Base-by-base conservation (phyloP, 768 basidiomycete genomes). In the Hortiboletus flavorubellus region DNA sequence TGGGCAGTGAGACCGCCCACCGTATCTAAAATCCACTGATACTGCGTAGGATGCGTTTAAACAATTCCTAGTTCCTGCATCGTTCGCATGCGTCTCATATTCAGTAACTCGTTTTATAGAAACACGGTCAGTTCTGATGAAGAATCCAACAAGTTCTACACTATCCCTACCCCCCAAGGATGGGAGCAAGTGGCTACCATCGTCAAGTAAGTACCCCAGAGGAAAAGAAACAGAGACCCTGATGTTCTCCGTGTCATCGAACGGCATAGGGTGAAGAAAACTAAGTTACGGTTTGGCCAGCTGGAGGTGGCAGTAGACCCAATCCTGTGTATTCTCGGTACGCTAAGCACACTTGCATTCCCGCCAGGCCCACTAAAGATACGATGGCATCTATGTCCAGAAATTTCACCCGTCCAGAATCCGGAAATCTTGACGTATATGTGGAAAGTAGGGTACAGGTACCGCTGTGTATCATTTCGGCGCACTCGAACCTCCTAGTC, bases 381-480 rank as follows among this genome's bases (percentile, higher is more conserved):
- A 26, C 23, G 31, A 21, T 23, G 33, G 4, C 16, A 9, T 16
- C 21, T 33, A 73, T 70, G 54, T 54, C 62, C 10, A 64, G 70
- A 39, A 56, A 63, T 11, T 73, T 74, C 46, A 59, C 35, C 5
- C 70, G 68, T 11, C 67, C 60, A 0, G 70, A 73, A 35, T 11
- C 67, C 60, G 1, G 70, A 73, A 35, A 67, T 69, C 23, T 60
- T 41, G 35, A 64, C 70, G 45, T 73, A 72, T 47, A 65, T 66
- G 29, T 74, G 71, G 73, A 59, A 56, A n/a, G 33, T 72, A 11
- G 62, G 63, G 18, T 56, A 54, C 39, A 50, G 31, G 8, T 54
- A 53, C 26, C 58, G 56, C 54, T 61, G 59, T 63, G 63, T 64
- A 67, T 33, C 34, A 11, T 37, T 37, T 34, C 8, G 30, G 14